Evolutionary conservation across 441 rosid species (phyloP).

Genomic region (Erysimum pusillum): DNA sequence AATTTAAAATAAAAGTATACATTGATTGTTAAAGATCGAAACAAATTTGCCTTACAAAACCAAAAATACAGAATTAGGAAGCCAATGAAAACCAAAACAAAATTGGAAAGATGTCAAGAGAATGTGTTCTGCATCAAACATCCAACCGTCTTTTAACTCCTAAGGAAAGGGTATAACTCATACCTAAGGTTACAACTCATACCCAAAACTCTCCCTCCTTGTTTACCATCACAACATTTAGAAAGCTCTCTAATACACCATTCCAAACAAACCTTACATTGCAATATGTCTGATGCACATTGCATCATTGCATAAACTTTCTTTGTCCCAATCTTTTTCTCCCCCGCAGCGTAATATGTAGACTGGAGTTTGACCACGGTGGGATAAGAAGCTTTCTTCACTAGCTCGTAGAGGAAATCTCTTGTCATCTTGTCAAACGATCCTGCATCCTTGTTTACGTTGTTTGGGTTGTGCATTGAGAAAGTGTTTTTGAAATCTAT

Average conservation of each 20-base stretch:
- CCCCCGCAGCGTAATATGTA: not conserved
- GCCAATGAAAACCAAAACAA: not conserved
- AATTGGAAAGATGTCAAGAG: not conserved
- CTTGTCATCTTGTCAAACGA: not conserved
- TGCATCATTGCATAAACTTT: not conserved
- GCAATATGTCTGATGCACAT: not conserved
- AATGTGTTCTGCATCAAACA: not conserved
- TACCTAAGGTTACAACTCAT: not conserved
- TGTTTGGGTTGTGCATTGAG: not conserved
- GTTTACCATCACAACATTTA: not conserved
- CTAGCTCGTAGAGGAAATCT: not conserved
- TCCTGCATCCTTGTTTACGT: not conserved
- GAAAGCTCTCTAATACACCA: not conserved
- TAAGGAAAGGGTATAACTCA: conserved; percentile 1
- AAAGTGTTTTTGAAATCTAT: not conserved
- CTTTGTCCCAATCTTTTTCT: not conserved
- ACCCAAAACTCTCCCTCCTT: not conserved
- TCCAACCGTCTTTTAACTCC: not conserved
- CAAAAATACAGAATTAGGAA: not conserved
- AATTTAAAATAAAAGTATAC: not conserved
- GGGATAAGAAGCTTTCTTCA: not conserved
- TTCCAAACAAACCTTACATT: conserved; percentile 4
- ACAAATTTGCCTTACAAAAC: not conserved
- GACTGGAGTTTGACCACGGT: not conserved
- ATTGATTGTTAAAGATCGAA: not conserved